Base-by-base conservation (phyloP, 768 basidiomycete genomes). In the Termitomyces titanicus region DNA sequence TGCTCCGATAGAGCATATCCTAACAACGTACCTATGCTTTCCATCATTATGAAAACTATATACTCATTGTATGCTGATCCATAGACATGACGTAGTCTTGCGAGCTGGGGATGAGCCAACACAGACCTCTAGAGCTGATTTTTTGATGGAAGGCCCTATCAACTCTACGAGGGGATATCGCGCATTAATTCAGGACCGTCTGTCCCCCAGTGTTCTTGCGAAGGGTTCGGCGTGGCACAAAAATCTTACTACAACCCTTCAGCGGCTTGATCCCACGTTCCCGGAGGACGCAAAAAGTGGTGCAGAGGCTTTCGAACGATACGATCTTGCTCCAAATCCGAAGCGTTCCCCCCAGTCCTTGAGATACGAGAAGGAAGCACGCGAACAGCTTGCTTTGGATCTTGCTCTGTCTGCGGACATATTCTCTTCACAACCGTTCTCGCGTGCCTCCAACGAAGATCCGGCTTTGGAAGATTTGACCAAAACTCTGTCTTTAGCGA, bases 11-110 rank as follows among this genome's bases (percentile, higher is more conserved):
- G 83, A 85, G 37, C 72, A 82, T 49, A 71, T 86, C 58, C 61
- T 90, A 24, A 92, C 86, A 25, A 77, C 74, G 90, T 92, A 60
- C 60, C 72, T 62, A 48, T 38, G 31, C 34, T 46, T 47, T 25
- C 22, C n/a, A 43, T 27, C 9, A 3, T 29, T 20, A 20, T 44
- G 7, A 31, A n/a, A 29, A 9, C 51, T 47, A n/a, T 55, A 17
- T 53, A 38, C 42, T 52, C 39, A 40, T 34, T 13, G 35, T 51
- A 48, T 24, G 55, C n/a, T 38, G n/a, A 25, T 8, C 18, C 5
- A 1, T 40, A 91, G 90, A 13, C 83, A 78, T 56, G 90, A 93
- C 63, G 66, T 88, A 24, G 74, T 80, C 3, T 80, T 85, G 59
- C 75, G 78, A 31, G 71, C 81, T 18, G 80, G 80, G 10, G 73